Evolutionary conservation across 768 basidiomycete genomes (phyloP), one percentile per base, ranked within the genome.

Genomic region (Lentinus tigrinus): DNA sequence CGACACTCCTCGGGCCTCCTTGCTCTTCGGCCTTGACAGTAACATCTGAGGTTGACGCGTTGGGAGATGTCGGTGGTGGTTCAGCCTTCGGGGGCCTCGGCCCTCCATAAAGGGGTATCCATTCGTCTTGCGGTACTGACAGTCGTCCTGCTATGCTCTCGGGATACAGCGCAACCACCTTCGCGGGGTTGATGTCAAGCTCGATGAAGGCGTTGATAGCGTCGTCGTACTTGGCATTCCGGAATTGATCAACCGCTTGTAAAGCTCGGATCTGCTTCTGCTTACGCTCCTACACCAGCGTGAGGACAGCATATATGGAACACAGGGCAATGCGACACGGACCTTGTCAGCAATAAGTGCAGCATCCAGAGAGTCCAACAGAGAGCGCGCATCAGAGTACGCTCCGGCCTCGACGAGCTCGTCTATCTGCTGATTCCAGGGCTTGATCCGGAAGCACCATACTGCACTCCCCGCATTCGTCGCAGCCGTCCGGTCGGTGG

Each of bases 171-270:
- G 95, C 89, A 21, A 98, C 81, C 3, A 99, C 92, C 67, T 95
- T 93, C 0, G 95, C 93, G 0, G 97, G 97, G 66, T 95, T 95
- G 63, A 95, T 78, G 63, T 98, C 89, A 40, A 96, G 85, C 40
- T 89, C 84, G 47, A 95, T 81, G 70, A 98, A 95, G 0, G 86
- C 83, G 67, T 97, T 87, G 56, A 98, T 88, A 1, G 96, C 95
- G 1, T 77, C 73, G 60, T 90, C 87, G 66, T 84, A 95, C 56
- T 85, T 79, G 8, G 80, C 81, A 8, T 77, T 73, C 3, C 82
- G 80, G 72, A 95, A 95, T 58, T 88, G 82, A 0, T 88, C 77
- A 0, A 97, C 87, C 0, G 93, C 94, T 52, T 91, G 81, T 19
- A 98, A 78, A 2, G 84, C 83, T 4, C 86, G 83, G 27, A 94